Base-by-base conservation (phyloP, 371 early-diverging fungal species). In the Syncephalastrum sp. region DNA sequence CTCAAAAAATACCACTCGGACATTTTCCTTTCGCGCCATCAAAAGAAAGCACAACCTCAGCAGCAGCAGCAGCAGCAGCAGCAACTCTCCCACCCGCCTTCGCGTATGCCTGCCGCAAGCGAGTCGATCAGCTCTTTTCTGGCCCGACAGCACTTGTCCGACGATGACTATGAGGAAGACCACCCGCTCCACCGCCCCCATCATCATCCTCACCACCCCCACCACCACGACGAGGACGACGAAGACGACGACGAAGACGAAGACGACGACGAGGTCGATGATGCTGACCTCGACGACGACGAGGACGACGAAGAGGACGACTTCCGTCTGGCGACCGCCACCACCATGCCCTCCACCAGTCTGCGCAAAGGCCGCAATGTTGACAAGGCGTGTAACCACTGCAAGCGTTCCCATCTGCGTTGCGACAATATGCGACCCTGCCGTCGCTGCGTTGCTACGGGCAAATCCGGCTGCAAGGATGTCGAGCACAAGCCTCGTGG, bases 401-500 rank as follows among this genome's bases (percentile, higher is more conserved):
- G 78, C 59, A 77, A 77, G 47, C 67, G 74, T 1, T 77, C 78
- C 12, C 78, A 77, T 66, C 56, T 77, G 15, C 63, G 74, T 15
- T 77, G 78, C 51, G 78, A 77, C 42, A 67, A 77, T 17, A 67
- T 70, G 69, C 56, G 78, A 14, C 78, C 78, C 4, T 77, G 78
- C 53, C 66, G 70, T 21, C 69, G 78, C 7, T 77, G 78, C 52
- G 65, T 74, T 15, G 67, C 70, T 15, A 72, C 78, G 0, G 78
- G 78, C 6, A 77, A 74, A 45, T 64, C 63, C 10, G 78, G 72
- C 7, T 77, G 78, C 56, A 66, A 72, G 51, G 78, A 77, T 63
- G 78, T 77, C 5, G 65, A 77, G 42, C 78, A 77, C 57, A 77
- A 77, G 38, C 74, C 78, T 4, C 60, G 78, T 45, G 78, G 78